Base-by-base conservation (phyloP, 2,329 filamentous ascomycete genomes). In the Fusarium lateritium region DNA sequence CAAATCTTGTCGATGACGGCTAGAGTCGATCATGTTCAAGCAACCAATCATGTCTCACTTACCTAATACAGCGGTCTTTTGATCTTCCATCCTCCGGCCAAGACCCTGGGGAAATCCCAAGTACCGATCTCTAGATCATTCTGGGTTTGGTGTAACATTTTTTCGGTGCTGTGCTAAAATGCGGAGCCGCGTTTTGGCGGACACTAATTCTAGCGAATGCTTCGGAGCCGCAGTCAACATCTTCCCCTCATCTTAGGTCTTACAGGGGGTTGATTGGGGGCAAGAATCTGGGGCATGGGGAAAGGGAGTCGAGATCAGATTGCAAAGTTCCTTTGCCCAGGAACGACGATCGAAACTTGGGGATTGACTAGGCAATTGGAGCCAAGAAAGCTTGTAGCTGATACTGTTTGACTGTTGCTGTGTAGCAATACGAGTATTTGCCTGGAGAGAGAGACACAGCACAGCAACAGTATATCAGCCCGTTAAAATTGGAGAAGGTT, bases 171-270 rank as follows among this genome's bases (percentile, higher is more conserved):
- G 53, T 44, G 57, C 69, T 65, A 71, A 69, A 67, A 55, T 59
- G 65, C 71, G 71, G 71, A 73, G 72, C 71, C 71, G 71, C 71
- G 71, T 57, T 71, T 72, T 73, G 70, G 71, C 68, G 69, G 45
- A 49, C 46, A 53, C 60, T 56, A 61, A 21, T 15, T 34, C 19
- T 49, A 31, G 28, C 28, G 57, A 73, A 59, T 46, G 42, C 51
- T 57, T 69, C 71, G 71, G 71, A 73, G 58, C 71, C 71, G 71
- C 71, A 73, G 61, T 59, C 52, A 68, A 58, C 44, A 50, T 33
- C 49, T 70, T 56, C 58, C 70, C 65, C 70, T 72, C 65, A 71
- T 70, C 47, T 66, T 47, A 42, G 55, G 45, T 22, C 49, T 65
- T 36, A 14, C 47, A 40, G 42, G 54, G 43, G 17, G 36, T 17